These are phyloP conservation scores for Nadsonia fulvescens DNA, from an alignment of 805 yeast species.

Conservation along the genomic window DNA sequence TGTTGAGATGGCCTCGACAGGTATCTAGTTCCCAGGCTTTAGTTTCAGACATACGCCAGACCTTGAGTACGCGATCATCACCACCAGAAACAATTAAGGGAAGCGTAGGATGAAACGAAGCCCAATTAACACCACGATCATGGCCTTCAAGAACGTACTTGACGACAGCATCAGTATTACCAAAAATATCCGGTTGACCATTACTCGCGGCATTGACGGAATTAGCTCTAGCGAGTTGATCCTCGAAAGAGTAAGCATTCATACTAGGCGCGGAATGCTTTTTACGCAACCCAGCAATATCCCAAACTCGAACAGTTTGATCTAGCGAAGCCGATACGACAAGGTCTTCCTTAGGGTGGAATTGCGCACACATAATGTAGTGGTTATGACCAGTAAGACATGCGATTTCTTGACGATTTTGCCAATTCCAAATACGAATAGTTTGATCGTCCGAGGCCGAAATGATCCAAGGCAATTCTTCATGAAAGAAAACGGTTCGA, in stretches of 20 bases:
- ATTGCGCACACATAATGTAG: constrained; percentile 95
- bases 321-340: constrained; percentile 92
- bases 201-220: constrained; percentile 30
- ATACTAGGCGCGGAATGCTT: constrained; percentile 65
- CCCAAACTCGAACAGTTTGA: constrained; percentile 99
- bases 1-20: constrained; percentile 93
- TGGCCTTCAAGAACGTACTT: constrained; percentile 95
- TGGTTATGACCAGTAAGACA: constrained; percentile 96
- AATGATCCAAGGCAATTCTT: constrained; percentile 92
- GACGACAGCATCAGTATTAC: constrained; percentile 83
- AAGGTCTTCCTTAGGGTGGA: constrained; percentile 89
- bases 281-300: constrained; percentile 83
- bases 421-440: constrained; percentile 99
- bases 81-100: constrained; percentile 91
- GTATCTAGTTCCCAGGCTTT: constrained; percentile 99
- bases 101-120: constrained; percentile 89
- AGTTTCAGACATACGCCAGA: constrained; percentile 95
- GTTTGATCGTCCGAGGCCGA: constrained; percentile 97
- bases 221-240: constrained; percentile 22
- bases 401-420: constrained; percentile 91
- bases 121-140: constrained; percentile 97
- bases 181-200: constrained; percentile 74
- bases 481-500: constrained; percentile 86
- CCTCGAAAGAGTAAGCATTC: constrained; percentile 19
- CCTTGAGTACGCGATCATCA: constrained; percentile 85